Conservation (phyloP, 306 rosid species). For the Hylodesmum podocarpum region DNA sequence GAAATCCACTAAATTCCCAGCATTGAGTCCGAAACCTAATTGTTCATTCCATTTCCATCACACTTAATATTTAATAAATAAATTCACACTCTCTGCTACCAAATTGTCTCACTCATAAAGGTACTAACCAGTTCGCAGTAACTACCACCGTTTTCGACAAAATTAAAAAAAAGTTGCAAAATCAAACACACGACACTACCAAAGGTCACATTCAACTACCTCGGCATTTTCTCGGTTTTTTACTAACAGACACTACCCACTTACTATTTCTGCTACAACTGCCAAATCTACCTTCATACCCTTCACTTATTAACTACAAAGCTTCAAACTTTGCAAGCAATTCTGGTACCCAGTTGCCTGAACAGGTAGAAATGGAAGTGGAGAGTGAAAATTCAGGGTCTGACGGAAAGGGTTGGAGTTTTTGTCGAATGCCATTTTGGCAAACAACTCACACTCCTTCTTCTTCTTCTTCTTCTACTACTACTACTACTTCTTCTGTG, state of each 20-base stretch:
- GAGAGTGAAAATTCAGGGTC: slow-evolving; percentile 64
- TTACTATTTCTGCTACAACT: slow-evolving; percentile 14
- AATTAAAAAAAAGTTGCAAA: slow-evolving; percentile 7
- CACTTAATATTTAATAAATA: too few relatives aligned
- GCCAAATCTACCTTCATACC: slow-evolving; percentile 30
- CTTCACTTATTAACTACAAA: slow-evolving; percentile 25
- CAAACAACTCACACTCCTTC: slow-evolving; percentile 60
- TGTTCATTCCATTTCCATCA: slow-evolving; percentile 26
- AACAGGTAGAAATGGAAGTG: slow-evolving; percentile 55
- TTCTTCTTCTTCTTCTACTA: slow-evolving; percentile 36
- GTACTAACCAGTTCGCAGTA: slow-evolving; percentile 18
- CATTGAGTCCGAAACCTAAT: slow-evolving; percentile 39
- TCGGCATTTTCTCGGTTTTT: slow-evolving; percentile 28
- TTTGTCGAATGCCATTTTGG: slow-evolving; percentile 89
- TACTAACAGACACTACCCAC: slow-evolving; percentile 24
- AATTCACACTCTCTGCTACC: slow-evolving; percentile 32
- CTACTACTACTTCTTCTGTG: too few relatives aligned
- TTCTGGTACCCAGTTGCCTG: slow-evolving; percentile 39
- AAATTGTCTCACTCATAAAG: slow-evolving; percentile 44
- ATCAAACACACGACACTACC: slow-evolving; percentile 29
- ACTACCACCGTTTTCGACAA: slow-evolving; percentile 51
- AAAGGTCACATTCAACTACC: slow-evolving; percentile 46
- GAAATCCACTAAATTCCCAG: slow-evolving; percentile 27
- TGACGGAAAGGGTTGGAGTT: slow-evolving; percentile 72
- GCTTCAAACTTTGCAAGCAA: slow-evolving; percentile 27